Conservation (phyloP, 2,329 filamentous ascomycete species). For the Phyllosticta citrichinensis region DNA sequence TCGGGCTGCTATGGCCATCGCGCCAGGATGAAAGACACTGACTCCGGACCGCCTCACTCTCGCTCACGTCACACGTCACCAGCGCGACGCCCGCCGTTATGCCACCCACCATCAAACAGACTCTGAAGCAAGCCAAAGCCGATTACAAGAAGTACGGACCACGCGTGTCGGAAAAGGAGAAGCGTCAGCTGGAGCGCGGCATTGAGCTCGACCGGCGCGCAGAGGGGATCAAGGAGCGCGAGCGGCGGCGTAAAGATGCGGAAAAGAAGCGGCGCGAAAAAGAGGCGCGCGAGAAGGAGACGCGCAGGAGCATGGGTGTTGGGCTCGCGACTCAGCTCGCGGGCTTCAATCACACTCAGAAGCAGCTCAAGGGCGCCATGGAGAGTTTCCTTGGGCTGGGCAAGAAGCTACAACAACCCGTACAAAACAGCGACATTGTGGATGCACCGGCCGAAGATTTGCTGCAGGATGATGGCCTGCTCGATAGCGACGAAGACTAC, state of each 20-base stretch:
- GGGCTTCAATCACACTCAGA: slow-evolving; percentile 30
- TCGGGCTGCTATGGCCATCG: background rate
- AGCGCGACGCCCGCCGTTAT: background rate
- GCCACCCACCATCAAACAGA: slow-evolving; percentile 15
- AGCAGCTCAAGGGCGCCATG: slow-evolving; percentile 28
- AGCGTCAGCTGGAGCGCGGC: slow-evolving; percentile 22
- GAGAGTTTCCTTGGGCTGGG: slow-evolving; percentile 15
- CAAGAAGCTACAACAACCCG: background rate
- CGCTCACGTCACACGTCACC: background rate
- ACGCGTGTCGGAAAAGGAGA: slow-evolving; percentile 18
- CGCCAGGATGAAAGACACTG: background rate
- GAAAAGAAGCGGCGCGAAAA: slow-evolving; percentile 23
- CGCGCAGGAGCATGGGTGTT: slow-evolving; percentile 21
- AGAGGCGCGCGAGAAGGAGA: slow-evolving; percentile 22
- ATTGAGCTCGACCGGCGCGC: slow-evolving; percentile 25
- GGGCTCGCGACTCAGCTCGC: slow-evolving; percentile 29
- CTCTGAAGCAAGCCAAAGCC: slow-evolving; percentile 25
- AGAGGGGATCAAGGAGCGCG: slow-evolving; percentile 21
- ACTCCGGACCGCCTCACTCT: background rate
- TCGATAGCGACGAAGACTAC: background rate
- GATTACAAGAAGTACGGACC: slow-evolving; percentile 22
- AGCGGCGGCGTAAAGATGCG: slow-evolving; percentile 18
- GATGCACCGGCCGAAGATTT: background rate
- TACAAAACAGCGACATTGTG: background rate
- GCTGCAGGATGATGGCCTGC: background rate